phyloP scores from a whole-genome alignment of 441 rosid genomes.

The Arabidopsis lyrata region DNA sequence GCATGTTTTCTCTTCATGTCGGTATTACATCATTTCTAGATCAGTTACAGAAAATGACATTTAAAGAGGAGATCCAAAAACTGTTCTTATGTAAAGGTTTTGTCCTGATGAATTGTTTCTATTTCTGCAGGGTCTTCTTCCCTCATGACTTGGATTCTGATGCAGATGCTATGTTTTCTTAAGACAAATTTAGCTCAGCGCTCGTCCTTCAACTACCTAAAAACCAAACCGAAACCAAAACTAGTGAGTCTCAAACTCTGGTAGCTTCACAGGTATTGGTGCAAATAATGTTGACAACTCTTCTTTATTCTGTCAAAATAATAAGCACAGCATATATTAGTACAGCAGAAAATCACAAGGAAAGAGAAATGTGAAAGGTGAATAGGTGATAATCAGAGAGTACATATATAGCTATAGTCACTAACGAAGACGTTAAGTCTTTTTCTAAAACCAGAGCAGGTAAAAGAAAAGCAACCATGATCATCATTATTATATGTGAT shows the following conservation, averaged over 20 bases:
- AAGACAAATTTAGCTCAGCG: conserved; percentile 76
- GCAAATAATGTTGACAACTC: too few relatives aligned
- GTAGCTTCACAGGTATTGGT: too few relatives aligned
- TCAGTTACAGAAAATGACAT: not conserved
- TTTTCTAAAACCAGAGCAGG: too few relatives aligned
- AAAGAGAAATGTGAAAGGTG: too few relatives aligned
- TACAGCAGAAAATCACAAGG: too few relatives aligned
- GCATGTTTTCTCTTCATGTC: conserved; percentile 48
- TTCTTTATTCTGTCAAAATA: too few relatives aligned
- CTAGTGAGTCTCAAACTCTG: conserved; percentile 22
- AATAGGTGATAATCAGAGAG: too few relatives aligned
- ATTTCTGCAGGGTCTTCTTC: conserved; percentile 80
- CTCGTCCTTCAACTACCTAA: conserved; percentile 92
- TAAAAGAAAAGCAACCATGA: too few relatives aligned
- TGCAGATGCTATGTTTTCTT: conserved; percentile 78
- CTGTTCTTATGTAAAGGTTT: not conserved
- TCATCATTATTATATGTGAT: too few relatives aligned
- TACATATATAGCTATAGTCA: too few relatives aligned
- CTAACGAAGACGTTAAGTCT: too few relatives aligned
- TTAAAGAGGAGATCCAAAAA: not conserved
- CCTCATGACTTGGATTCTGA: conserved; percentile 86
- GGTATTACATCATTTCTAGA: not conserved
- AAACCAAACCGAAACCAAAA: not conserved
- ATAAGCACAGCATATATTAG: too few relatives aligned
- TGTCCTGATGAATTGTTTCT: conserved; percentile 15